phyloP scores from a whole-genome alignment of 2,329 filamentous ascomycete species.

The Colletotrichum ledebouriae region DNA sequence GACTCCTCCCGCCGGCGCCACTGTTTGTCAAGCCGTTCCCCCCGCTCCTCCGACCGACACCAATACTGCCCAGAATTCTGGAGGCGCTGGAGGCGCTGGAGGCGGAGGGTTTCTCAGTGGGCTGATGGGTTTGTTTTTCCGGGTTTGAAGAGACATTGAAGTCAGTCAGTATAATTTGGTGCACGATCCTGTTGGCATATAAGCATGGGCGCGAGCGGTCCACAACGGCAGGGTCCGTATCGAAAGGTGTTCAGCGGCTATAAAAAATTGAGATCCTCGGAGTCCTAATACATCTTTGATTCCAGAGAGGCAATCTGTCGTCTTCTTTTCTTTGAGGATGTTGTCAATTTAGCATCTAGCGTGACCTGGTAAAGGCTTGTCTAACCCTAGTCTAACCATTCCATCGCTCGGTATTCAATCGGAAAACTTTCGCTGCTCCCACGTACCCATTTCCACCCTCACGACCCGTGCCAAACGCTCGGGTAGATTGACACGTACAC shows the following conservation, averaged over 20 bases:
- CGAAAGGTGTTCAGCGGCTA: background rate
- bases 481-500: too few relatives aligned
- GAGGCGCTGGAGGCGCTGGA: background rate
- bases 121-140: constrained; percentile 15
- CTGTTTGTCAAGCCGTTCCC: constrained; percentile 13
- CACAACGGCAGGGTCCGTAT: constrained; percentile 38
- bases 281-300: constrained; percentile 15
- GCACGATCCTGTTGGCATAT: constrained; percentile 12
- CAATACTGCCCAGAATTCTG: background rate
- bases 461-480: too few relatives aligned
- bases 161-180: background rate
- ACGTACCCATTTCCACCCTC: too few relatives aligned
- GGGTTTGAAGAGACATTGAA: constrained; percentile 4
- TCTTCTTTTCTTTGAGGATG: too few relatives aligned
- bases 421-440: too few relatives aligned
- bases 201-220: constrained; percentile 9
- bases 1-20: background rate
- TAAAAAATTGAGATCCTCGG: constrained; percentile 17
- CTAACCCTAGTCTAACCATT: too few relatives aligned
- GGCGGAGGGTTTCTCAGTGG: constrained; percentile 14
- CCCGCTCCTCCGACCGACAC: background rate
- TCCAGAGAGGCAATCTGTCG: background rate
- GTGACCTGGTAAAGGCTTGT: too few relatives aligned
- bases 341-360: background rate
- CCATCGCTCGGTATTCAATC: too few relatives aligned